phyloP scores from a whole-genome alignment of 495 filamentous ascomycete species.

The Podospora pseudoanserina region DNA sequence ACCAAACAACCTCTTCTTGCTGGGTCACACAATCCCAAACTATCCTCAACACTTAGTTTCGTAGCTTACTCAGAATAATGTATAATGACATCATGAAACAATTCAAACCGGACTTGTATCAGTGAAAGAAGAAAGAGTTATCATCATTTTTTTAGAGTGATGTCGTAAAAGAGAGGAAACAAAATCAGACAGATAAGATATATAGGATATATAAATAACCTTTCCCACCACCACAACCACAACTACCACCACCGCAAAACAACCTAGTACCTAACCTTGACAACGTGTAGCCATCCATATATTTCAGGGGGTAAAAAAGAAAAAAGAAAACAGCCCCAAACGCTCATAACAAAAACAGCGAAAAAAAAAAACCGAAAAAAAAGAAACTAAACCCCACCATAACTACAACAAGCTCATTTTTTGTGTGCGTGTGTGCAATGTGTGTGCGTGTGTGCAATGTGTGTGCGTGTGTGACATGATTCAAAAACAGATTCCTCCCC shows the following conservation, averaged over 20 bases:
- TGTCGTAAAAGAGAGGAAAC: background rate
- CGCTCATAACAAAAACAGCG: background rate
- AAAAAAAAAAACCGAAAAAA: background rate
- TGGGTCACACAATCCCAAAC: background rate
- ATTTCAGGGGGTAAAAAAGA: background rate
- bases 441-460: no score
- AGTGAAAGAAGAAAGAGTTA: background rate
- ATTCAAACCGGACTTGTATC: background rate
- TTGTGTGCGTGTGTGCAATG: background rate
- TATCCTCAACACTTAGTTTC: background rate
- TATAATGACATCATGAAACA: background rate
- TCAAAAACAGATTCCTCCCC: background rate
- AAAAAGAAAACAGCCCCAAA: background rate
- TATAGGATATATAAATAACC: background rate
- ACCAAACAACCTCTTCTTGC: no score
- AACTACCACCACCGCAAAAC: background rate
- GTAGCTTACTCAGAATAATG: background rate
- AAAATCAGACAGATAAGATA: background rate
- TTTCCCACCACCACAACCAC: background rate
- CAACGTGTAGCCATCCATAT: background rate
- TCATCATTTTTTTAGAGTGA: background rate
- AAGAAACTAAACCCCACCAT: background rate
- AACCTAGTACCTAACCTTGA: background rate
- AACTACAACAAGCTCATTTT: background rate
- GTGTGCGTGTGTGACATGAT: background rate